A percentile compares a stretch with the other conserved stretches of the same genome.
phyloP scores from a whole-genome alignment of 495 filamentous ascomycete species.

The Aspergillus avenaceus region DNA sequence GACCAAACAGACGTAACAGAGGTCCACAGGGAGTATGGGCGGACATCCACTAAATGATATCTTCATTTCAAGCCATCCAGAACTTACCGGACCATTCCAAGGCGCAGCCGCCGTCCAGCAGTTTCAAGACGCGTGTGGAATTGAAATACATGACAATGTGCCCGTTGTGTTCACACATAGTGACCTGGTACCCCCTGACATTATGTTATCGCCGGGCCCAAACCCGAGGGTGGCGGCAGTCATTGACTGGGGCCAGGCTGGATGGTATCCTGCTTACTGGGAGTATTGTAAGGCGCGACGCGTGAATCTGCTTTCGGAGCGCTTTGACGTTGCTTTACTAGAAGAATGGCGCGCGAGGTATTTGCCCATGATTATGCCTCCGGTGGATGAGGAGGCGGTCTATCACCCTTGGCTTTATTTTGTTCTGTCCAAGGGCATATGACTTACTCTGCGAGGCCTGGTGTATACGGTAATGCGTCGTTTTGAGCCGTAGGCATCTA shows the following conservation, averaged over 20 bases:
- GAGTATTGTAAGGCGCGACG: conserved; percentile 38
- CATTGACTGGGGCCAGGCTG: conserved; percentile 39
- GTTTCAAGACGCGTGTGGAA: conserved; percentile 20
- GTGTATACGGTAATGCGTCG: too few relatives aligned
- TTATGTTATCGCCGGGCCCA: conserved; percentile 26
- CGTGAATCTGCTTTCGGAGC: conserved; percentile 11
- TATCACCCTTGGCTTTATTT: conserved; percentile 10
- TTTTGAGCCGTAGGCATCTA: too few relatives aligned
- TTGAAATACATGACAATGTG: conserved; percentile 15
- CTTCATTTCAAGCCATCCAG: conserved; percentile 11
- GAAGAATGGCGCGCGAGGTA: conserved; percentile 24
- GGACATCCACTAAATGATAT: conserved; percentile 22
- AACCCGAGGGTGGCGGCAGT: conserved; percentile 28
- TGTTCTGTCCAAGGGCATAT: conserved; percentile 17
- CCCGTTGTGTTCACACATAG: conserved; percentile 31
- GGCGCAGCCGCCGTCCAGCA: conserved; percentile 20
- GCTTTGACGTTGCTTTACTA: conserved; percentile 11
- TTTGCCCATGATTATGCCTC: conserved; percentile 21
- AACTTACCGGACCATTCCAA: conserved; percentile 18
- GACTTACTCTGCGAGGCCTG: too few relatives aligned
- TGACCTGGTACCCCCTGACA: conserved; percentile 35
- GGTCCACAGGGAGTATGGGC: conserved; percentile 16
- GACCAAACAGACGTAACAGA: conserved; percentile 3
- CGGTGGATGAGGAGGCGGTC: conserved; percentile 21
- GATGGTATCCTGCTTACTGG: conserved; percentile 46